phyloP scores from a whole-genome alignment of 192 early-diverging fungal species.

The Podila horticola region DNA sequence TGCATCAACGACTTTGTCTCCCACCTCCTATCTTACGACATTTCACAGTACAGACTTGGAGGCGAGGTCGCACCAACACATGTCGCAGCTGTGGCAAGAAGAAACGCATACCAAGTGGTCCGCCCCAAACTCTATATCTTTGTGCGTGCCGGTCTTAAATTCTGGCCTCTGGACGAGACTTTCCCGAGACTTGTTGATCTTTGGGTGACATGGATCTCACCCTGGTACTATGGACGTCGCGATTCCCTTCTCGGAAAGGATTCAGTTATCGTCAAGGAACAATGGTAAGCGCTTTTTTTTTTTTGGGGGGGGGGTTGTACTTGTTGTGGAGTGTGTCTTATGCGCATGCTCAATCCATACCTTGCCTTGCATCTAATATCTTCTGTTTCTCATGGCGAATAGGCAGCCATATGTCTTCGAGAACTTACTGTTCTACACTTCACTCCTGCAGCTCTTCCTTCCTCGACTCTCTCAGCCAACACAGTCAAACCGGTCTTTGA shows the following conservation, averaged over 20 bases:
- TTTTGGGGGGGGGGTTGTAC: no score
- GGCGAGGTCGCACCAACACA: conserved; percentile 34
- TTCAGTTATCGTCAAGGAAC: conserved; percentile 23
- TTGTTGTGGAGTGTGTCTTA: not conserved
- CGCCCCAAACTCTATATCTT: conserved; percentile 43
- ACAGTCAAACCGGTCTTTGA: conserved; percentile 12
- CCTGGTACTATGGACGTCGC: conserved; percentile 42
- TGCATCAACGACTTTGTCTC: conserved; percentile 31
- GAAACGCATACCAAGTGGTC: conserved; percentile 44
- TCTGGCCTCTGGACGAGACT: conserved; percentile 40
- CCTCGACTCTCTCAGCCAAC: conserved; percentile 34
- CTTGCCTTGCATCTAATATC: no score
- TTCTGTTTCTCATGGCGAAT: not conserved
- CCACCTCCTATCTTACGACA: conserved; percentile 21
- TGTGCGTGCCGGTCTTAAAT: conserved; percentile 19
- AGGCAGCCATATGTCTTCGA: conserved; percentile 51
- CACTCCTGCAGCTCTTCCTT: conserved; percentile 25
- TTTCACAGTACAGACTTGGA: conserved; percentile 36
- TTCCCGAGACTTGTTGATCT: conserved; percentile 36
- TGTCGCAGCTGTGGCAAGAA: conserved; percentile 33
- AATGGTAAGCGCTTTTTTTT: conserved; percentile 22
- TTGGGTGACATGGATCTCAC: conserved; percentile 46
- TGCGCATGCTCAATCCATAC: not conserved
- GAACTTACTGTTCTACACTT: conserved; percentile 44
- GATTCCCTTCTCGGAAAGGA: conserved; percentile 13